phyloP scores from a whole-genome alignment of 2,329 filamentous ascomycete species.

The Aspergillus ochraceus region DNA sequence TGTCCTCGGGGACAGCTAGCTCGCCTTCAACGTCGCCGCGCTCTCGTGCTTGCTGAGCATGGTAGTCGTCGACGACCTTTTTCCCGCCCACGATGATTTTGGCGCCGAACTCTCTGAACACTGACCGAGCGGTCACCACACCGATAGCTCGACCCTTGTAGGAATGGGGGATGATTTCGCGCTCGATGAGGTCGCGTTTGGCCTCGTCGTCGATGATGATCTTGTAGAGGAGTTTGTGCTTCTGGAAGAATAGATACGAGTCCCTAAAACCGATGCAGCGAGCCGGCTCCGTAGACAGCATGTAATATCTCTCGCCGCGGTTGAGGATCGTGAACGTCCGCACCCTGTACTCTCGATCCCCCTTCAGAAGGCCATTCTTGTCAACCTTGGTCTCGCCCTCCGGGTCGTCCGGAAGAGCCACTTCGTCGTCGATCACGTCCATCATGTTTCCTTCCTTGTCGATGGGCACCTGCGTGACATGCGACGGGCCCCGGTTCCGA shows the following conservation, averaged over 20 bases:
- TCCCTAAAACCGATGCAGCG: constrained; percentile 96
- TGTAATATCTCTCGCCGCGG: constrained; percentile 84
- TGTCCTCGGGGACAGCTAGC: constrained; percentile 85
- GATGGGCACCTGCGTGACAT: constrained; percentile 78
- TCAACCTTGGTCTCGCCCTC: constrained; percentile 94
- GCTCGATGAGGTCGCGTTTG: constrained; percentile 92
- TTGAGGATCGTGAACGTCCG: constrained; percentile 90
- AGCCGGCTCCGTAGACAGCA: constrained; percentile 96
- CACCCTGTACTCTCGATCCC: constrained; percentile 87
- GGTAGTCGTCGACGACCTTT: constrained; percentile 85
- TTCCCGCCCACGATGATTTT: constrained; percentile 90
- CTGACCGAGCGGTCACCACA: constrained; percentile 91
- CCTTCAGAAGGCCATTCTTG: constrained; percentile 78
- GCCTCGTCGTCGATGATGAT: constrained; percentile 98
- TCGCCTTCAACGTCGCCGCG: constrained; percentile 84
- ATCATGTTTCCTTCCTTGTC: constrained; percentile 93
- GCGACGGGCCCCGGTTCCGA: constrained; percentile 69
- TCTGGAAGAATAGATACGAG: constrained; percentile 98
- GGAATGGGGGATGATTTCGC: constrained; percentile 93
- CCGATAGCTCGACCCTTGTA: constrained; percentile 98
- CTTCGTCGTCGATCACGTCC: constrained; percentile 89
- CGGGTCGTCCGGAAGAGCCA: constrained; percentile 79
- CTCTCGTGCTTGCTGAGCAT: constrained; percentile 70
- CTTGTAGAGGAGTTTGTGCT: constrained; percentile 94
- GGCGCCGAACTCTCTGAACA: constrained; percentile 95